Evolutionary conservation across 2,329 filamentous ascomycete species (phyloP), one percentile per base, ranked within the genome.

Genomic region (Cladosporium sp.): DNA sequence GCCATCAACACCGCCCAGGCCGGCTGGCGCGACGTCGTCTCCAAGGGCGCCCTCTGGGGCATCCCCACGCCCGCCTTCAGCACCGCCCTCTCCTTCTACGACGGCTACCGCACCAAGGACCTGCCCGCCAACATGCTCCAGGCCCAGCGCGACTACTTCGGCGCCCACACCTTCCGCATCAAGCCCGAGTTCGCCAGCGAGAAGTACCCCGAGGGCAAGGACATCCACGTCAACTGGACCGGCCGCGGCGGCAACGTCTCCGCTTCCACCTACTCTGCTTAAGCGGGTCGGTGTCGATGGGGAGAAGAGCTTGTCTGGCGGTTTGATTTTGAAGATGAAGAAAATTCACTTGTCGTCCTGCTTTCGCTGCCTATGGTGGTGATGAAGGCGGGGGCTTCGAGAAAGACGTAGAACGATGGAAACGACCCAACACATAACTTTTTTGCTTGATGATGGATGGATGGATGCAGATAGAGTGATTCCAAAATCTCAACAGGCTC

Each of bases 201-300:
- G 49, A 69, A 89, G 77, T 95, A 95, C 79, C 86, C 85, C 61
- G 83, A 80, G 65, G 89, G 85, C 73, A 78, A 90, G 77, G 84
- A 97, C 74, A 93, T 92, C 71, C 93, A 98, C 83, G 90, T 97
- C 74, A 98, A 98, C 88, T 98, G 93, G 93, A 98, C 93, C 65
- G 93, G 93, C 67, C 87, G 93, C 72, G 93, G 93, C 71, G 93
- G 93, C 70, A 93, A 97, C 71, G 87, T 98, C 61, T 95, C 90
- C 65, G 93, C 93, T 67, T 95, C 91, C 49, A 97, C 91, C 64
- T 98, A 98, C 82, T 87, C 90, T 77, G 93, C 89, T 80, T 97
- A 95, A 50, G 46, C 32, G 46, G 35, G 2, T 50, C 11, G 38
- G 40, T 50, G 38, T 14, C 3, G 16, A n/a, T 18, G 18, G 13